Conservation (phyloP, 805 yeast genomes). For the Pichia heedii region DNA sequence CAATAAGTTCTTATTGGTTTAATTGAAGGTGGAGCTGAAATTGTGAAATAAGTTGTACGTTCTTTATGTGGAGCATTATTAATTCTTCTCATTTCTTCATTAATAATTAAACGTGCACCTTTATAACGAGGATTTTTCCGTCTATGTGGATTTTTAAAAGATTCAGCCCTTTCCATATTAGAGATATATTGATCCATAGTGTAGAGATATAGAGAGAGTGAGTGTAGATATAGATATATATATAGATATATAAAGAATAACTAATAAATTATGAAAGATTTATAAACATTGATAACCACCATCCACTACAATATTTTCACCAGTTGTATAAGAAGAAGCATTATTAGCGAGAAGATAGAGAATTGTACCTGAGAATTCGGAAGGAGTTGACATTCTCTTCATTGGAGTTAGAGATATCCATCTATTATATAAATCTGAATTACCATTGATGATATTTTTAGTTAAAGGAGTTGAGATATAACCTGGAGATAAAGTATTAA, state of each 20-base stretch:
- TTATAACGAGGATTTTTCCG: conserved; percentile 58
- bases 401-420: conserved; percentile 70
- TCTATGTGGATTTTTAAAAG: conserved; percentile 52
- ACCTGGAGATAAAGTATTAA: conserved; percentile 73
- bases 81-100: conserved; percentile 71
- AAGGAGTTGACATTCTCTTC: conserved; percentile 79
- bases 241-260: neutral
- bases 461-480: conserved; percentile 76
- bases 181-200: conserved; percentile 25
- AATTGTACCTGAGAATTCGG: conserved; percentile 71
- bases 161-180: conserved; percentile 33
- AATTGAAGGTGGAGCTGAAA: conserved; percentile 82
- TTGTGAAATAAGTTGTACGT: conserved; percentile 58
- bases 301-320: conserved; percentile 74
- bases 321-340: conserved; percentile 76
- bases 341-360: conserved; percentile 62
- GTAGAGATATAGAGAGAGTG: neutral
- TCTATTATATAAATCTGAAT: conserved; percentile 49
- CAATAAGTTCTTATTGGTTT: conserved; percentile 78
- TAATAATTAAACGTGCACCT: conserved; percentile 59
- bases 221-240: neutral
- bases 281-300: conserved; percentile 86
- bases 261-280: conserved; percentile 3
- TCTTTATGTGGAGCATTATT: conserved; percentile 11
- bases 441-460: conserved; percentile 55